A percentile compares a stretch with the other conserved stretches of the same genome.
phyloP scores from a whole-genome alignment of 1,139 yeast species.

The Diutina sp. region DNA sequence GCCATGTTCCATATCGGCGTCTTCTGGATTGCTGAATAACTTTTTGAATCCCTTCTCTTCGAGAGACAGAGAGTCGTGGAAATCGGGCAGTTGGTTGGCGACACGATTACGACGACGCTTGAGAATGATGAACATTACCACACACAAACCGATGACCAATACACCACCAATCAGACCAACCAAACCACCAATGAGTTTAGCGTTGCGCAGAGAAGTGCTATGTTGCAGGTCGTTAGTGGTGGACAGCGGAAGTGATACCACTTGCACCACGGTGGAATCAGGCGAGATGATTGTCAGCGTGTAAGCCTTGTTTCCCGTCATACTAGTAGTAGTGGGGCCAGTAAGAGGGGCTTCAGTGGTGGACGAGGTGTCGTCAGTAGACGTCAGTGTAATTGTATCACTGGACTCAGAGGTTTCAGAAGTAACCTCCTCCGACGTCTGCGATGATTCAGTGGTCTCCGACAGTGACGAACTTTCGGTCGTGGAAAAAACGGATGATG shows the following conservation, averaged over 20 bases:
- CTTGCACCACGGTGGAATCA: slow-evolving; percentile 31
- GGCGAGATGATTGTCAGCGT: slow-evolving; percentile 15
- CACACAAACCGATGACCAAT: slow-evolving; percentile 26
- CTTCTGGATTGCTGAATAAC: slow-evolving; percentile 13
- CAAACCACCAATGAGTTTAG: slow-evolving; percentile 32
- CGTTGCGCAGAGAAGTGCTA: slow-evolving; percentile 14
- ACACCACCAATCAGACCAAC: slow-evolving; percentile 38
- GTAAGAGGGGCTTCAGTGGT: not conserved
- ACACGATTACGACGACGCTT: slow-evolving; percentile 18
- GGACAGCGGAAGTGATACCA: slow-evolving; percentile 24
- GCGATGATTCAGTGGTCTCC: not conserved
- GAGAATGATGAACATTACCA: slow-evolving; percentile 23
- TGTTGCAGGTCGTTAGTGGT: slow-evolving; percentile 5
- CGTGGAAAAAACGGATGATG: not conserved
- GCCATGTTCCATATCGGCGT: slow-evolving; percentile 4
- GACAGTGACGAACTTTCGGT: not conserved
- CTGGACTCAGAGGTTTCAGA: not conserved
- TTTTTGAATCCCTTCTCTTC: slow-evolving; percentile 16
- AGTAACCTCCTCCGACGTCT: not conserved
- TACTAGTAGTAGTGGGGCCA: not conserved
- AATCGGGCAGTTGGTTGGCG: slow-evolving; percentile 34
- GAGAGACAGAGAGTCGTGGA: slow-evolving; percentile 16
- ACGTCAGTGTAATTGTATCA: not conserved
- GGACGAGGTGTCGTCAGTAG: not conserved
- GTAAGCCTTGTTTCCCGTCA: not conserved